Evolutionary conservation across 2,329 filamentous ascomycete genomes (phyloP).

Genomic region (Parascedosporium putredinis): DNA sequence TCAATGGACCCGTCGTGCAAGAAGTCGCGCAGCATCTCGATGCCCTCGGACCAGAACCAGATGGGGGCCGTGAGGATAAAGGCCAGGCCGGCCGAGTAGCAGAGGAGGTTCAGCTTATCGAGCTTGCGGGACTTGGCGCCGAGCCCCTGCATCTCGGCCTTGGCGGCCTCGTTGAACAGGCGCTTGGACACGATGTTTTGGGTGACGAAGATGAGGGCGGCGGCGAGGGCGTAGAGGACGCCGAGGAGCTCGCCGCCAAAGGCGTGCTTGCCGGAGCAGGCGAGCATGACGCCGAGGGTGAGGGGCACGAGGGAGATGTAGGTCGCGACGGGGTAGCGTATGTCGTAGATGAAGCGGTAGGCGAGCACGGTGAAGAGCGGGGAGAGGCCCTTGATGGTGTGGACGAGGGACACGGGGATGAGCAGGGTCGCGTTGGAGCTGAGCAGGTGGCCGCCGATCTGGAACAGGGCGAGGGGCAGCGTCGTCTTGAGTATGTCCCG

Average conservation of each 20-base stretch:
- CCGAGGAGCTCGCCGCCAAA: slow-evolving; percentile 83
- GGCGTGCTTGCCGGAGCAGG: slow-evolving; percentile 70
- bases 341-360: slow-evolving; percentile 81
- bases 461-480: slow-evolving; percentile 83
- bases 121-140: slow-evolving; percentile 62
- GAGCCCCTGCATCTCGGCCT: slow-evolving; percentile 63
- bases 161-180: slow-evolving; percentile 88
- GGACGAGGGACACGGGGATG: slow-evolving; percentile 92
- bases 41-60: slow-evolving; percentile 87
- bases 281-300: slow-evolving; percentile 88
- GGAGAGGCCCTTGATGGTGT: slow-evolving; percentile 96
- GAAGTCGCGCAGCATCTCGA: slow-evolving; percentile 66
- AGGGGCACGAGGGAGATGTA: slow-evolving; percentile 86
- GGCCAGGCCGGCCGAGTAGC: slow-evolving; percentile 90
- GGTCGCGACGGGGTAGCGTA: slow-evolving; percentile 76
- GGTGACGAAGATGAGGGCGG: slow-evolving; percentile 90
- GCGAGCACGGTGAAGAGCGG: slow-evolving; percentile 91
- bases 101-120: slow-evolving; percentile 92
- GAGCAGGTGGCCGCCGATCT: slow-evolving; percentile 85
- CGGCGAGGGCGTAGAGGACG: slow-evolving; percentile 78
- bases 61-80: slow-evolving; percentile 82
- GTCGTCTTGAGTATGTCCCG: slow-evolving; percentile 76
- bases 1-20: slow-evolving; percentile 70
- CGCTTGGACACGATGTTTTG: slow-evolving; percentile 99
- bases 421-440: slow-evolving; percentile 89